Conservation (phyloP, 164 flowering plant species). For the Platanus orientalis region DNA sequence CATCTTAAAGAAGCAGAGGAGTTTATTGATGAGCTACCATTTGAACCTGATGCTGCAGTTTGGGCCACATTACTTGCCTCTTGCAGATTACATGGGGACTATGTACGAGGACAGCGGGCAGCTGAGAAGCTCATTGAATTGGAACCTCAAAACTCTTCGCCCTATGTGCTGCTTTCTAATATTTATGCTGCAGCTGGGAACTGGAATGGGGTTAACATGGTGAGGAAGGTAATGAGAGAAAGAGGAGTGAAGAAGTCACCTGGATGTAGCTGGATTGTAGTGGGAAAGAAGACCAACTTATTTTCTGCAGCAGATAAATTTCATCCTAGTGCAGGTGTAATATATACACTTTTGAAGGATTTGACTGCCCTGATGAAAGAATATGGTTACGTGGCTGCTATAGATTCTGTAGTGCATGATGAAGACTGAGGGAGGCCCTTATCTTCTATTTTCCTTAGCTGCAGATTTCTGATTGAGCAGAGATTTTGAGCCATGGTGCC, state of each 20-base stretch:
- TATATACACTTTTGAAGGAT: slow-evolving; percentile 36
- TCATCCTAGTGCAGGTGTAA: slow-evolving; percentile 47
- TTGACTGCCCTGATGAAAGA: slow-evolving; percentile 44
- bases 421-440: slow-evolving; percentile 12
- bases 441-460: background rate
- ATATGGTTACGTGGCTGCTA: slow-evolving; percentile 23
- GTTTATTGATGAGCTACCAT: slow-evolving; percentile 42
- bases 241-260: slow-evolving; percentile 63
- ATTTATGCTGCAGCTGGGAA: slow-evolving; percentile 68
- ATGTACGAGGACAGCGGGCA: slow-evolving; percentile 47
- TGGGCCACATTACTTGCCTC: slow-evolving; percentile 79
- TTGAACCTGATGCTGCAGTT: slow-evolving; percentile 58
- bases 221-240: slow-evolving; percentile 69
- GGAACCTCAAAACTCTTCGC: slow-evolving; percentile 70
- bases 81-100: slow-evolving; percentile 77
- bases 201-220: slow-evolving; percentile 57
- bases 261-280: slow-evolving; percentile 81
- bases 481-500: background rate
- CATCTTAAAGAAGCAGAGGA: slow-evolving; percentile 71
- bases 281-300: slow-evolving; percentile 42
- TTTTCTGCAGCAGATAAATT: slow-evolving; percentile 73
- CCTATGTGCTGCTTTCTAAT: slow-evolving; percentile 77
- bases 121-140: slow-evolving; percentile 69
- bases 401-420: slow-evolving; percentile 13
- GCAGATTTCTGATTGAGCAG: background rate